A percentile compares a stretch with the other conserved stretches of the same genome.
Evolutionary conservation across 768 basidiomycete genomes (phyloP).

Genomic region (Asterophora parasitica): DNA sequence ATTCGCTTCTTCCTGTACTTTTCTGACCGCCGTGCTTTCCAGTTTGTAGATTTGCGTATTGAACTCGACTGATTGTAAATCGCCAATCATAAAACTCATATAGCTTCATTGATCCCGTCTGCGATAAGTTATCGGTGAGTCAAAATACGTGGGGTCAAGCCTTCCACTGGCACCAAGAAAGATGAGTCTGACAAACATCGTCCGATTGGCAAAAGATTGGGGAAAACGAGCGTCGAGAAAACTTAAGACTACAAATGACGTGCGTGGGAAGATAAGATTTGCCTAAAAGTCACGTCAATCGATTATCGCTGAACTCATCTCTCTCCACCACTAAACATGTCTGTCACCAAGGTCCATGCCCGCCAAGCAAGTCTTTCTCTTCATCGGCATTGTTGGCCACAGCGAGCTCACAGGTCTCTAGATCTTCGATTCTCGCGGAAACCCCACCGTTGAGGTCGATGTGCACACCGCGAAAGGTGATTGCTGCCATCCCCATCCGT

Average conservation of each 20-base stretch:
- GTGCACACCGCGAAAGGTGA: conserved; percentile 82
- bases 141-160: background rate
- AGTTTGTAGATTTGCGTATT: background rate
- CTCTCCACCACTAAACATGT: conserved; percentile 57
- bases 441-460: conserved; percentile 96
- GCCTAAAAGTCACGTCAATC: conserved; percentile 36
- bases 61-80: background rate
- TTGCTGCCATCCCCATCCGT: conserved; percentile 1
- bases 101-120: background rate
- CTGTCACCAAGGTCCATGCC: conserved; percentile 86
- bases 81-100: background rate
- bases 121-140: background rate
- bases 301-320: conserved; percentile 21
- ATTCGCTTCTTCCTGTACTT: background rate
- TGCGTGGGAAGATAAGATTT: conserved; percentile 35
- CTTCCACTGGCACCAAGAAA: background rate
- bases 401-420: conserved; percentile 28
- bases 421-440: conserved; percentile 99
- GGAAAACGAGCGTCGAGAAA: background rate
- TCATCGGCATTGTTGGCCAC: conserved; percentile 9
- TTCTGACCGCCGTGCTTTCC: background rate
- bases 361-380: conserved; percentile 63
- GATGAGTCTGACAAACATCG: background rate
- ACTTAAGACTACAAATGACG: conserved; percentile 7
- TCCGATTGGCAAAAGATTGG: conserved; percentile 5